Evolutionary conservation across 768 basidiomycete genomes (phyloP), one percentile per base, ranked within the genome.

Genomic region (Mycena leptocephala): DNA sequence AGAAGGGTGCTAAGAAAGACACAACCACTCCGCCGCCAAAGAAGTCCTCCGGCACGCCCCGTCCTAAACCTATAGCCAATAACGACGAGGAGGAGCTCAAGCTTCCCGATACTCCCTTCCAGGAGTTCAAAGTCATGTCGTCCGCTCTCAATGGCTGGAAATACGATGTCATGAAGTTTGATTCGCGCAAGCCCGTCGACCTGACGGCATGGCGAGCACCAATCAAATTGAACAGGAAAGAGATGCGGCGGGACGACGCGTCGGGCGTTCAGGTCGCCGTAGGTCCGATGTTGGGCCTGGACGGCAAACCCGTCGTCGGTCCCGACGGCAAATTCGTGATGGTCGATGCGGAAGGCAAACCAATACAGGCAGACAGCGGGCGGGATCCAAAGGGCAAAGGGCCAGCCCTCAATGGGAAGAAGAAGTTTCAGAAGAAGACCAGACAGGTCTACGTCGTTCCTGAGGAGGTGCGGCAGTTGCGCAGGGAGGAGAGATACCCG

Each of bases 151-250:
- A 95, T 82, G 95, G 94, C 32, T 96, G 95, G 95, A 95, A 95
- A 82, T 95, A 96, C 89, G 95, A 97, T 85, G 92, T 97, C 73
- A 96, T 97, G 94, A 96, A 96, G 84, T 96, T 97, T 83, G 93
- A 95, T 83, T 92, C 93, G 39, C 90, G 93, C 71, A 94, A 94
- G 80, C 87, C 89, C 20, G 86, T 95, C 70, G 95, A 96, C 81
- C 88, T 96, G 68, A 87, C 88, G 65, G 84, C 86, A 35, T 97
- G 96, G 94, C 83, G 87, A 37, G 86, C 87, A 73, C 96, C 96
- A 18, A 93, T 97, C 81, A 95, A 95, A 86, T 88, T 97, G 79
- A 97, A 97, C 84, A 89, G 96, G 80, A 97, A 97, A 85, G 95
- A 97, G 79, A 84, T 94, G 72, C 87, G 92, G 77, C 88, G 90